Percentiles rank a stretch among this genome's conserved stretches.
phyloP scores from a whole-genome alignment of 257 asterid genomes.

The Ophiorrhiza pumila region DNA sequence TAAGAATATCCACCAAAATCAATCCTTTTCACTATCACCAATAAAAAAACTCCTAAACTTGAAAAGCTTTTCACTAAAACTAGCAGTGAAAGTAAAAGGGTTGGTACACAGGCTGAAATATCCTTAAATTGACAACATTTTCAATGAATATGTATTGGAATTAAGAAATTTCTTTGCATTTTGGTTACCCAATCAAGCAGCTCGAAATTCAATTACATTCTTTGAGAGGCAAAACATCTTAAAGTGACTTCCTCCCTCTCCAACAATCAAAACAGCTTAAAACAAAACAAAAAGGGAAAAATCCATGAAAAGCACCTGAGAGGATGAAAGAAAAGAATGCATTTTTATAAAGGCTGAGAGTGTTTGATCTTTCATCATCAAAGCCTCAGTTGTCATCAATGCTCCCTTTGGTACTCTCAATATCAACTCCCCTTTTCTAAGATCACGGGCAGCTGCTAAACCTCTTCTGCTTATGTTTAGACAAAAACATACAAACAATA shows the following conservation, averaged over 20 bases:
- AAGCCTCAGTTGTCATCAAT: constrained; percentile 55
- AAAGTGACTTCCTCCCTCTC: neutral
- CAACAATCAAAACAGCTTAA: neutral
- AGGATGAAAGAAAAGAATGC: constrained; percentile 48
- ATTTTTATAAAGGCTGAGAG: constrained; percentile 41
- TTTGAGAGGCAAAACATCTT: neutral
- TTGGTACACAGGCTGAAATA: neutral
- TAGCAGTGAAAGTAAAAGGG: neutral
- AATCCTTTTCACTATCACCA: neutral
- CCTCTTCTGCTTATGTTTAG: constrained; percentile 61
- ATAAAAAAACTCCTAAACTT: neutral
- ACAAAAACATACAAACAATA: neutral
- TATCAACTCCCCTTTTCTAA: constrained; percentile 70
- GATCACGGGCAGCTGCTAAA: constrained; percentile 68
- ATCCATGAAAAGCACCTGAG: constrained; percentile 46
- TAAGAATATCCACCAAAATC: constrained; percentile 5
- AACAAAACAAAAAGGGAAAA: neutral
- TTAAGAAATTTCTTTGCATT: neutral
- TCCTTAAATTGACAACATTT: neutral
- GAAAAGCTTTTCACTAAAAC: neutral
- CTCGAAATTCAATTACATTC: neutral
- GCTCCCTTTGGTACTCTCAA: constrained; percentile 76
- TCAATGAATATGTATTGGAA: too few species aligned
- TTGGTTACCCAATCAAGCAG: neutral
- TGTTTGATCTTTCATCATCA: constrained; percentile 37